Evolutionary conservation across 2,329 filamentous ascomycete species (phyloP), one percentile per base, ranked within the genome.

Genomic region (Hypoxylon rubiginosum): DNA sequence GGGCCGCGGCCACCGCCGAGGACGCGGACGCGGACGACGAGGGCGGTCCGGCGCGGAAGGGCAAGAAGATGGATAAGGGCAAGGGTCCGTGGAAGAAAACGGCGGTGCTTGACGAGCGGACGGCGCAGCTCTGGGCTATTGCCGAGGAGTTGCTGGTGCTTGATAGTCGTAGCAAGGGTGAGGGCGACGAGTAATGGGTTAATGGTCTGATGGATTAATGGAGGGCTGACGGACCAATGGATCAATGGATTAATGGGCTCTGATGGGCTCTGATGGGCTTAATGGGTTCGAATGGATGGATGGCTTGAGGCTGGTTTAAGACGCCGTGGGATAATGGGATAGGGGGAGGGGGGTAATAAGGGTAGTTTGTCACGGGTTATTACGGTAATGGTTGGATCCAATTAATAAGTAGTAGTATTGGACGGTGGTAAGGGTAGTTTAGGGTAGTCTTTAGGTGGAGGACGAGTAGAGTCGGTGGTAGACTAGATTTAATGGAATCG

Each of bases 51-150:
- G 11, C 43, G 21, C 32, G 32, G 50, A 28, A 24, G 36, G 7
- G 26, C 7, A 13, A 21, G 58, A 11, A 15, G 32, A 8, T 8
- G 21, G 13, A 36, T 10, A 32, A 8, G 15, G 19, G 30, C 10
- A 54, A 43, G 8, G 28, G 45, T 3, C 50, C 24, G 21, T 28
- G 48, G 56, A 54, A 30, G 41, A 56, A 50, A n/a, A n/a, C n/a
- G 48, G 53, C 43, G 46, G 34, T 26, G 3, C 9, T 26, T 26
- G 41, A 34, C 4, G 50, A 45, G 13, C 56, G 53, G 26, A 67
- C 64, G 24, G 58, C 64, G 11, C 56, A 64, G 15, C 21, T 72
- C n/a, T 71, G 71, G 69, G 58, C 58, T 34, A 66, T 71, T 55
- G 62, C 66, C 3, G 67, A 71, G 46, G 66, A 71, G 41, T 26